Percentiles rank a stretch among this genome's conserved stretches.
Conservation (phyloP, 176 grass and related monocot species). For the Ensete glaucum region DNA sequence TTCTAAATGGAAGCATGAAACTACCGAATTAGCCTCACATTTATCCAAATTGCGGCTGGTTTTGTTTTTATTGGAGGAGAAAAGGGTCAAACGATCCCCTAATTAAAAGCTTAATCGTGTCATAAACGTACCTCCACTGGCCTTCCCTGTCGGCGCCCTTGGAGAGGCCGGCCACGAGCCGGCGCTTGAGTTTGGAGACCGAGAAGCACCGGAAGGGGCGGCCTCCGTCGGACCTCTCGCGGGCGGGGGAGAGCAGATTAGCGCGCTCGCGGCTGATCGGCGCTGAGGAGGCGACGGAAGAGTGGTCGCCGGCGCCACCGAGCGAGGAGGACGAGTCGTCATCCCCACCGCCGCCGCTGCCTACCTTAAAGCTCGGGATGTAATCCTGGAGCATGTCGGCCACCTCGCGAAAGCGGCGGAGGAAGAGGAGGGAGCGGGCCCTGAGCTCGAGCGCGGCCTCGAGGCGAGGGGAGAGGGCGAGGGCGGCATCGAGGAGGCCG, state of each 20-base stretch:
- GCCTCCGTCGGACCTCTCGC: conserved; percentile 54
- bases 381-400: conserved; percentile 90
- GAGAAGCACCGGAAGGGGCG: conserved; percentile 76
- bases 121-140: conserved; percentile 52
- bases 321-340: neutral
- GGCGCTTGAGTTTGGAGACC: conserved; percentile 68
- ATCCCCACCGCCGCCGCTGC: conserved; percentile 13
- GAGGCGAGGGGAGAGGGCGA: conserved; percentile 56
- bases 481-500: conserved; percentile 58
- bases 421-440: conserved; percentile 61
- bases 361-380: conserved; percentile 81
- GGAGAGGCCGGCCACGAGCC: conserved; percentile 66
- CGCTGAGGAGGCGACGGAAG: conserved; percentile 29
- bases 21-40: neutral
- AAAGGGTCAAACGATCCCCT: neutral
- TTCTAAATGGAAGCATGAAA: neutral
- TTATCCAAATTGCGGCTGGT: neutral
- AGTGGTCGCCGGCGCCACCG: conserved; percentile 29
- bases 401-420: conserved; percentile 72
- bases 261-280: conserved; percentile 21
- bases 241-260: conserved; percentile 67
- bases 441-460: conserved; percentile 80
- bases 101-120: too few relatives aligned
- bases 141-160: conserved; percentile 58
- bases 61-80: neutral